Percentiles rank a stretch among this genome's conserved stretches.
These are phyloP conservation scores for Drechslerella dactyloides DNA, from an alignment of 2,329 filamentous ascomycete species.

Conservation along the genomic window DNA sequence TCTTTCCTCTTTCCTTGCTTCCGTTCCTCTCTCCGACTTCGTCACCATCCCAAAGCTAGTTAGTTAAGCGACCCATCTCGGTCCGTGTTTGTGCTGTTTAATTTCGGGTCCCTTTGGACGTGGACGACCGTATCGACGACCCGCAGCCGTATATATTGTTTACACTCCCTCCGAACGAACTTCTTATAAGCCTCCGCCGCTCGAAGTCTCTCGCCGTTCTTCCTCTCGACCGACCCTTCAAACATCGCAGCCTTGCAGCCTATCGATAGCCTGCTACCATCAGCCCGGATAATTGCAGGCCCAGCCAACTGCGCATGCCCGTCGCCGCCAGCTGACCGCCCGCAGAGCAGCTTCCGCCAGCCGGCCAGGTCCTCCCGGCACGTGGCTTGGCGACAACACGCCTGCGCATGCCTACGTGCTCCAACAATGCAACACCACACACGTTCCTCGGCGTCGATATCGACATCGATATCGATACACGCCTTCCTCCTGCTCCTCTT, in stretches of 20 bases:
- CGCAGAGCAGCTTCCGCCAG: constrained; percentile 18
- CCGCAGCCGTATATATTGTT: background rate
- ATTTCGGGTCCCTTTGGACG: too few relatives aligned
- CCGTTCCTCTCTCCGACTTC: constrained; percentile 11
- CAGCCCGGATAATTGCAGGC: background rate
- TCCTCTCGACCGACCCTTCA: background rate
- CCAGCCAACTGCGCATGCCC: constrained; percentile 21
- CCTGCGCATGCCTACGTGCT: constrained; percentile 29
- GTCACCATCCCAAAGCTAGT: constrained; percentile 6
- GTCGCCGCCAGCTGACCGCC: constrained; percentile 18
- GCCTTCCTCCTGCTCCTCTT: constrained; percentile 25
- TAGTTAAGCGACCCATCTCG: background rate
- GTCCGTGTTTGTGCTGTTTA: background rate
- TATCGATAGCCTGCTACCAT: constrained; percentile 8
- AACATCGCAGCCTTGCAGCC: constrained; percentile 30
- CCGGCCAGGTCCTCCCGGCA: constrained; percentile 38
- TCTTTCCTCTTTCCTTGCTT: constrained; percentile 23
- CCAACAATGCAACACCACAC: constrained; percentile 39
- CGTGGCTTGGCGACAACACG: constrained; percentile 50
- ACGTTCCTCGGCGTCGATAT: constrained; percentile 12
- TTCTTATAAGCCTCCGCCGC: background rate
- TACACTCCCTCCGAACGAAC: background rate
- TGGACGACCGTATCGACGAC: background rate
- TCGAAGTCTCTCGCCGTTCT: background rate
- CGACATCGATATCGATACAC: constrained; percentile 20